Conservation (phyloP, 2,329 filamentous ascomycete species). For the Penicillium sp. region DNA sequence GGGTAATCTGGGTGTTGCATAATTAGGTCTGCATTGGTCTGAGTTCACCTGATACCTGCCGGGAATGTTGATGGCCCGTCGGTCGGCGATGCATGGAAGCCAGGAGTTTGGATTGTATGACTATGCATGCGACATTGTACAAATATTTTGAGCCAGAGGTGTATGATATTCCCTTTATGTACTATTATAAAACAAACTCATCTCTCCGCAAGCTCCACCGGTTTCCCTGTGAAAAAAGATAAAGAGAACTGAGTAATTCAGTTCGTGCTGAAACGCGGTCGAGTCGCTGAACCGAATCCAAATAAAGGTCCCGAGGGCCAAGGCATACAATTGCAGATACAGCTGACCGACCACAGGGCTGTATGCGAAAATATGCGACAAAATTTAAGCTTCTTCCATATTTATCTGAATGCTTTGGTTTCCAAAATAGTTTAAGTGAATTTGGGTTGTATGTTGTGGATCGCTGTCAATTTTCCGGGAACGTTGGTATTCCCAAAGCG, state of each 20-base stretch:
- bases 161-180: slow-evolving; percentile 2
- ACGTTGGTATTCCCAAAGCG: slow-evolving; percentile 5
- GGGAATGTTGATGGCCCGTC: neutral
- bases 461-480: neutral
- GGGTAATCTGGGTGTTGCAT: neutral
- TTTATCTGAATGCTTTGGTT: no score
- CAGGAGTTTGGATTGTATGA: slow-evolving; percentile 4
- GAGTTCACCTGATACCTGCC: neutral
- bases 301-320: no score
- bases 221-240: no score
- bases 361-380: no score
- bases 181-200: slow-evolving; percentile 6
- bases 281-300: no score
- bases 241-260: no score
- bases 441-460: neutral
- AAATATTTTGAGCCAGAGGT: slow-evolving; percentile 5
- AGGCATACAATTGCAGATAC: no score
- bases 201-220: neutral
- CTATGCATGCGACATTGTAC: slow-evolving; percentile 7
- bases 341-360: no score
- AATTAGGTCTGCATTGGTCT: neutral
- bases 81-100: slow-evolving; percentile 2
- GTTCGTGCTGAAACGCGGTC: no score
- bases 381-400: no score
- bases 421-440: no score